phyloP scores from a whole-genome alignment of 208 protist species.

The Porcisia hertigi region DNA sequence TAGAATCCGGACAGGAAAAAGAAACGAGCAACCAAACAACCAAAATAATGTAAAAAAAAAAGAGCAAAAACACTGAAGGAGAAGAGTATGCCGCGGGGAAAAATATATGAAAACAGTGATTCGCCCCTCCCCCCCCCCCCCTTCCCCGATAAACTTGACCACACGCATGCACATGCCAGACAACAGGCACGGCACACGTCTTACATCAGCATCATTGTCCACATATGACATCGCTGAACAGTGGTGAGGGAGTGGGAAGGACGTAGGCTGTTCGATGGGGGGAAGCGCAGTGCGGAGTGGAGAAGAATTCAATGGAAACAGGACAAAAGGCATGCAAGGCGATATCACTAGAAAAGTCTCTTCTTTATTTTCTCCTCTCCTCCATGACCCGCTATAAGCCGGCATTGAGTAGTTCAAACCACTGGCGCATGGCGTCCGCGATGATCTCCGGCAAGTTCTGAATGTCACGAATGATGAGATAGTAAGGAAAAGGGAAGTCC shows the following conservation, averaged over 20 bases:
- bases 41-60: not conserved
- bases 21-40: not conserved
- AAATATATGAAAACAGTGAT: not conserved
- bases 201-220: not conserved
- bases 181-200: not conserved
- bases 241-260: not conserved
- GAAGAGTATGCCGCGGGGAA: not conserved
- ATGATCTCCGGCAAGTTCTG: slow-evolving; percentile 96
- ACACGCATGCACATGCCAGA: not conserved
- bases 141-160: not conserved
- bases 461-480: slow-evolving; percentile 98
- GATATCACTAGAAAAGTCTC: not conserved
- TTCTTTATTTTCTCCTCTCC: too few species aligned
- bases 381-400: slow-evolving; percentile 16
- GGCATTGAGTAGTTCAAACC: slow-evolving; percentile 95
- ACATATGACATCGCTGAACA: not conserved
- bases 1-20: too few species aligned
- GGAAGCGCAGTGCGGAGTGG: not conserved
- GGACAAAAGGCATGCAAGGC: not conserved
- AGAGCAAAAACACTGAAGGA: not conserved
- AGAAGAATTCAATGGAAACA: not conserved
- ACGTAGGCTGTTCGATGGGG: not conserved
- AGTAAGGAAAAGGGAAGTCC: slow-evolving; percentile 99
- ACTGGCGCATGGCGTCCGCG: slow-evolving; percentile 99
- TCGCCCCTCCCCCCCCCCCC: too few species aligned